Evolutionary conservation across 1,139 yeast genomes (phyloP).

Genomic region (Geotrichum bryndzae): DNA sequence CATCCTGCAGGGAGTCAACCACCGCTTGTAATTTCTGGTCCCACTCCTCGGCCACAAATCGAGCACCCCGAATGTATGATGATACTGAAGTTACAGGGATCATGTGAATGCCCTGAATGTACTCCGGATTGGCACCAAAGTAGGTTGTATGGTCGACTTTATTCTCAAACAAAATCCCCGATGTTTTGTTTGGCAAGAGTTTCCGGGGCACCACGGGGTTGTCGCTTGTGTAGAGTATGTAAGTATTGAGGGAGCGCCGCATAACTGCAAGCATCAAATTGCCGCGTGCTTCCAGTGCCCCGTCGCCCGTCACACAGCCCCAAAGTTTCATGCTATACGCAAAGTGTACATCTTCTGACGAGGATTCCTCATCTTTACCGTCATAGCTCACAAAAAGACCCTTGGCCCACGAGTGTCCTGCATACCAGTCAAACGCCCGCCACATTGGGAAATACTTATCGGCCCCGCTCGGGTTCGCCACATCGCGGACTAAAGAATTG

Average conservation of each 20-base stretch:
- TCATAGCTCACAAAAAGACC: conserved; percentile 66
- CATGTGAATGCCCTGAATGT: conserved; percentile 94
- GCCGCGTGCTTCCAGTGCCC: conserved; percentile 65
- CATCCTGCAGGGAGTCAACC: conserved; percentile 53
- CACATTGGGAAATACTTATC: conserved; percentile 69
- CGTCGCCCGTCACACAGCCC: conserved; percentile 65
- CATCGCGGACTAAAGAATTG: conserved; percentile 62
- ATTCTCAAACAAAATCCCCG: conserved; percentile 76
- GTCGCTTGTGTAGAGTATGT: conserved; percentile 52
- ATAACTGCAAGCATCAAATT: conserved; percentile 64
- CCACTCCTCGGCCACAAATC: conserved; percentile 85
- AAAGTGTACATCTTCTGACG: conserved; percentile 78
- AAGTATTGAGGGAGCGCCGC: conserved; percentile 55
- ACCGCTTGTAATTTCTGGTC: conserved; percentile 45
- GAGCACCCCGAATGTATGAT: conserved; percentile 61
- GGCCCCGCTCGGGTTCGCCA: conserved; percentile 60
- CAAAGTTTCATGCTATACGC: conserved; percentile 78
- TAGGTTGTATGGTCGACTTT: conserved; percentile 88
- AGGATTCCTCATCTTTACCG: conserved; percentile 75
- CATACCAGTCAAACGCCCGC: conserved; percentile 73
- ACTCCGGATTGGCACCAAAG: conserved; percentile 70
- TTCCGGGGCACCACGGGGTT: conserved; percentile 54
- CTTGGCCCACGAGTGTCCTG: conserved; percentile 82
- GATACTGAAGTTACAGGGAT: conserved; percentile 85
- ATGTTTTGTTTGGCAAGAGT: conserved; percentile 56